Evolutionary conservation across 169 alveolate genomes (phyloP).

Genomic region (Plasmodium malariae): DNA sequence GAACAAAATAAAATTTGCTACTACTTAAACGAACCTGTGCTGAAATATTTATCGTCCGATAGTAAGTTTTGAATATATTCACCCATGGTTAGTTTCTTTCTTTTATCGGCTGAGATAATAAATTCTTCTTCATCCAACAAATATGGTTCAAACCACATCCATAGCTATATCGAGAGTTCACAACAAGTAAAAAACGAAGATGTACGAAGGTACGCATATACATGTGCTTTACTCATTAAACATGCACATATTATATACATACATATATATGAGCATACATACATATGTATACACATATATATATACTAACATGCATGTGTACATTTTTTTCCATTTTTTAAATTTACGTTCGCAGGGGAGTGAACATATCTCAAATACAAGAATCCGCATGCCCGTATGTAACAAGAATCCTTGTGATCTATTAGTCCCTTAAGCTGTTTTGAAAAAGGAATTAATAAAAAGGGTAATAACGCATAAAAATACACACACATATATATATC

Average conservation of each 20-base stretch:
- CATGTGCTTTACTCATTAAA: too few relatives aligned
- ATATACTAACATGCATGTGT: background rate
- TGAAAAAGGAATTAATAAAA: background rate
- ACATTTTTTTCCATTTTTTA: background rate
- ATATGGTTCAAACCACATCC: slow-evolving; percentile 87
- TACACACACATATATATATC: background rate
- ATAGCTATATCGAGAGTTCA: slow-evolving; percentile 77
- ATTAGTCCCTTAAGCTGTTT: slow-evolving; percentile 32
- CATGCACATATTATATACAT: background rate
- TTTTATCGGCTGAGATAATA: slow-evolving; percentile 75
- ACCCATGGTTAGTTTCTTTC: slow-evolving; percentile 81
- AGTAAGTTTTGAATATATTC: slow-evolving; percentile 80
- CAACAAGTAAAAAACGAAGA: background rate
- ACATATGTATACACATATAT: slow-evolving; percentile 2
- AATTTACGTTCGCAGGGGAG: slow-evolving; percentile 51
- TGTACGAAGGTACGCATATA: background rate
- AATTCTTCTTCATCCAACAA: slow-evolving; percentile 83
- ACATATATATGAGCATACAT: background rate
- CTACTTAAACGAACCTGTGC: slow-evolving; percentile 77
- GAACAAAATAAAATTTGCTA: background rate
- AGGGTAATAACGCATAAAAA: background rate
- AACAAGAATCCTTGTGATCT: slow-evolving; percentile 46
- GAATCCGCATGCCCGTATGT: slow-evolving; percentile 69
- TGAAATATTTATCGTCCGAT: slow-evolving; percentile 84
- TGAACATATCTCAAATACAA: slow-evolving; percentile 62